Conservation (phyloP, 768 basidiomycete species). For the Hortiboletus flavorubellus region DNA sequence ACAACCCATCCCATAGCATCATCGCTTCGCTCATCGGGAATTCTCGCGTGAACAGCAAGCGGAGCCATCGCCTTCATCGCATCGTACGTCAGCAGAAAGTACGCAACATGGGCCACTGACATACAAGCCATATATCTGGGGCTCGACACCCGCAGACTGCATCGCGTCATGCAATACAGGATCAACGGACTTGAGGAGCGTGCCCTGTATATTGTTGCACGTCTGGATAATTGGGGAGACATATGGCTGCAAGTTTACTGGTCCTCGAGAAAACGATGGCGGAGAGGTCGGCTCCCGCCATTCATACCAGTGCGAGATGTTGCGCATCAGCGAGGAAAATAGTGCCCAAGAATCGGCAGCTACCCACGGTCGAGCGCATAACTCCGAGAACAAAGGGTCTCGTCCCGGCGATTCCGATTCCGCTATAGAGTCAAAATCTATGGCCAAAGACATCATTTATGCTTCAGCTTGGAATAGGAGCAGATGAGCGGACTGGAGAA, state of each 20-base stretch:
- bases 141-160: constrained; percentile 82
- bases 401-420: constrained; percentile 28
- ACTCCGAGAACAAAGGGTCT: constrained; percentile 46
- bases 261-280: constrained; percentile 34
- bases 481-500: constrained; percentile 14
- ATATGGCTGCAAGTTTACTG: constrained; percentile 56
- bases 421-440: constrained; percentile 76
- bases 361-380: constrained; percentile 66
- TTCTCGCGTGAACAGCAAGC: constrained; percentile 91
- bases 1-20: constrained; percentile 93
- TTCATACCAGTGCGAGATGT: constrained; percentile 76
- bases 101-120: constrained; percentile 29
- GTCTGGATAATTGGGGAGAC: constrained; percentile 82
- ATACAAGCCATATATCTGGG: constrained; percentile 95
- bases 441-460: constrained; percentile 24
- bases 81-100: constrained; percentile 13
- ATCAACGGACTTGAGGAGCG: constrained; percentile 72
- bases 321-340: constrained; percentile 77
- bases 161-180: constrained; percentile 73
- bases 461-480: constrained; percentile 24
- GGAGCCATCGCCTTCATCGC: constrained; percentile 77
- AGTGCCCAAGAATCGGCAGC: constrained; percentile 87
- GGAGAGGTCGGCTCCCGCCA: constrained; percentile 48
- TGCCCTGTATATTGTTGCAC: constrained; percentile 77
- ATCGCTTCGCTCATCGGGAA: constrained; percentile 78